These are phyloP conservation scores for Tricholomella constricta DNA, from an alignment of 768 basidiomycete genomes.

Conservation along the genomic window DNA sequence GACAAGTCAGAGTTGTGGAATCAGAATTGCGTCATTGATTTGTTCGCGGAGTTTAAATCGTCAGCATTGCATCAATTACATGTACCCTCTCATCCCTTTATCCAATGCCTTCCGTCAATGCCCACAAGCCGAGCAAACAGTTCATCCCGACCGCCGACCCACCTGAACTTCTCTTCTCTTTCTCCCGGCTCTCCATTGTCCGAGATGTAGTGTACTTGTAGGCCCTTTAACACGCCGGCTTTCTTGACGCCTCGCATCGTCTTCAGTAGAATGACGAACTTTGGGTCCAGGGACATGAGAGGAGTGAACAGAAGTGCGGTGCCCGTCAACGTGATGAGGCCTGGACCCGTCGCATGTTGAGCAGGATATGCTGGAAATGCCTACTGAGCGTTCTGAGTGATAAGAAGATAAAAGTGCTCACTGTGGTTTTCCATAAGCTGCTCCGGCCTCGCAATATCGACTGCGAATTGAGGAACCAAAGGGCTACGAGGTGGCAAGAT, in stretches of 20 bases:
- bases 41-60: not conserved
- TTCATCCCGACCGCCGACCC: conserved; percentile 65
- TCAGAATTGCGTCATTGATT: too few species aligned
- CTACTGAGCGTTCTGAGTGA: not conserved
- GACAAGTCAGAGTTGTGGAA: too few species aligned
- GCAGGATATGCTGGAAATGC: conserved; percentile 55
- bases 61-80: not conserved
- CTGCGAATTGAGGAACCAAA: not conserved
- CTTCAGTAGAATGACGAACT: conserved; percentile 45
- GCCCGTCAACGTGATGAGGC: conserved; percentile 59
- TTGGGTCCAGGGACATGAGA: conserved; percentile 46
- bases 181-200: conserved; percentile 32
- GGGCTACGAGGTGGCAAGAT: not conserved
- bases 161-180: conserved; percentile 56
- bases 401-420: not conserved
- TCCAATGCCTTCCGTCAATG: conserved; percentile 49
- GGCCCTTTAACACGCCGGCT: conserved; percentile 52
- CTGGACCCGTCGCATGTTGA: conserved; percentile 54
- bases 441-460: not conserved
- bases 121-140: conserved; percentile 66
- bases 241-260: conserved; percentile 60
- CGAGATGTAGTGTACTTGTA: conserved; percentile 47
- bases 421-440: conserved; percentile 1
- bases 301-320: conserved; percentile 56
- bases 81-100: conserved; percentile 36